Conservation (phyloP, 192 early-diverging fungal species). For the Phycomyces blakesleeanus region DNA sequence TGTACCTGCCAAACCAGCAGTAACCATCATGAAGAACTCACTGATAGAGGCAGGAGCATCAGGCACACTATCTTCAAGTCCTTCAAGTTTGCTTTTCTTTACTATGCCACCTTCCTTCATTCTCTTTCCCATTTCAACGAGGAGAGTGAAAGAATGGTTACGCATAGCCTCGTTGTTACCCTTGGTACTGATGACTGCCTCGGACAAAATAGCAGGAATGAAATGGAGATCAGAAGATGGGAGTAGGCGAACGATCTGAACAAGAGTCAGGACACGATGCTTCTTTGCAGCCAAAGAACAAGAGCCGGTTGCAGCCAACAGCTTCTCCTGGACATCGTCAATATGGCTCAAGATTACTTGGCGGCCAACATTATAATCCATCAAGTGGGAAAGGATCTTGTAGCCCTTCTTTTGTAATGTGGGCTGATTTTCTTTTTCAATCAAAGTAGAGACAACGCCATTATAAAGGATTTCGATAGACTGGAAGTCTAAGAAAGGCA, state of each 20-base stretch:
- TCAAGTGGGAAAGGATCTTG: constrained; percentile 71
- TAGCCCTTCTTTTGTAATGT: constrained; percentile 94
- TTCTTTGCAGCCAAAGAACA: constrained; percentile 74
- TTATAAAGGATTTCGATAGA: constrained; percentile 59
- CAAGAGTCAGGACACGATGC: constrained; percentile 70
- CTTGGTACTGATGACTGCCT: constrained; percentile 91
- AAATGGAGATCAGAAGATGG: constrained; percentile 70
- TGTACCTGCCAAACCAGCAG: constrained; percentile 89
- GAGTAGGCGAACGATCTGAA: constrained; percentile 60
- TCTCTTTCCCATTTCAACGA: constrained; percentile 85
- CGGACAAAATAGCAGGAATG: constrained; percentile 82
- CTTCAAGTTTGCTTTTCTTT: constrained; percentile 32
- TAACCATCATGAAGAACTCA: constrained; percentile 92
- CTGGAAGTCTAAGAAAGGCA: constrained; percentile 66
- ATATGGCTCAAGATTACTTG: constrained; percentile 42
- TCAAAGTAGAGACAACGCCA: constrained; percentile 45
- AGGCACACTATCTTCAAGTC: constrained; percentile 31
- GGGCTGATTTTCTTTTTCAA: constrained; percentile 62
- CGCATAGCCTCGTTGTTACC: constrained; percentile 89
- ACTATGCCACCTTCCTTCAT: constrained; percentile 74
- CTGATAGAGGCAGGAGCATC: constrained; percentile 53
- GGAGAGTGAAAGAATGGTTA: constrained; percentile 72
- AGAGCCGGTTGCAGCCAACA: constrained; percentile 70
- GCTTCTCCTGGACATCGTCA: constrained; percentile 56
- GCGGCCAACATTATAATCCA: constrained; percentile 46